Base-by-base conservation (phyloP, 192 early-diverging fungal species). In the Podochytrium sp. region DNA sequence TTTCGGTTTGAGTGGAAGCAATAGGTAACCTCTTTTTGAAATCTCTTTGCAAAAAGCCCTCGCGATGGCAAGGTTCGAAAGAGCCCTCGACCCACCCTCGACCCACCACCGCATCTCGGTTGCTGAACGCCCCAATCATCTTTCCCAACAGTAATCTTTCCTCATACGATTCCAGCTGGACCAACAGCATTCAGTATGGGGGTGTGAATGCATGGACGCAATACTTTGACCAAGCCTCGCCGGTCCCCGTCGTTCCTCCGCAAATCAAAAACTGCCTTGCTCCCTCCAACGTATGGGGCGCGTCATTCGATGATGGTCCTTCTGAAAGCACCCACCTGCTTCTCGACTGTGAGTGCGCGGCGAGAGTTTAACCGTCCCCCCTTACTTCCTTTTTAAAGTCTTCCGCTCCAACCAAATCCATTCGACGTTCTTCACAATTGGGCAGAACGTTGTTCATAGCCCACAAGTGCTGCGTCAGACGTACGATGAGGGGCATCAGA, bases 341-440 rank as follows among this genome's bases (percentile, higher is more conserved):
- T 7, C 7, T 47, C 20, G 43, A 47, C 7, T 47, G 43, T 47
- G 43, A 47, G 43, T 12, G 43, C 10, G 20, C 43, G 43, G 20
- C 20, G 7, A 20, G 43, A 47, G 7, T 47, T 7, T 12, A 47
- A 12, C 20, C 43, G 20, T 47, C 43, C 20, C 7, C 7, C 7
- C 20, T 47, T 20, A 12, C 7, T 12, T 12, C 7, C n/a, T n/a
- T n/a, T 47, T 47, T n/a, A n/a, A n/a, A 55, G 52, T 35, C 58
- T 34, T 61, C 1, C 16, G 18, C 4, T 10, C 29, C 7, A 61
- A 61, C 7, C 29, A 61, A 3, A 25, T 61, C 6, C 29, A 38
- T 16, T 35, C 58, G 7, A 86, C 84, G 12, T 81, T 88, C 55
- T 88, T 87, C 73, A 67, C 81, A 35, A 76, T 88, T 43, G 87